Evolutionary conservation across 768 basidiomycete species (phyloP).

Genomic region (Panellus pusillus): DNA sequence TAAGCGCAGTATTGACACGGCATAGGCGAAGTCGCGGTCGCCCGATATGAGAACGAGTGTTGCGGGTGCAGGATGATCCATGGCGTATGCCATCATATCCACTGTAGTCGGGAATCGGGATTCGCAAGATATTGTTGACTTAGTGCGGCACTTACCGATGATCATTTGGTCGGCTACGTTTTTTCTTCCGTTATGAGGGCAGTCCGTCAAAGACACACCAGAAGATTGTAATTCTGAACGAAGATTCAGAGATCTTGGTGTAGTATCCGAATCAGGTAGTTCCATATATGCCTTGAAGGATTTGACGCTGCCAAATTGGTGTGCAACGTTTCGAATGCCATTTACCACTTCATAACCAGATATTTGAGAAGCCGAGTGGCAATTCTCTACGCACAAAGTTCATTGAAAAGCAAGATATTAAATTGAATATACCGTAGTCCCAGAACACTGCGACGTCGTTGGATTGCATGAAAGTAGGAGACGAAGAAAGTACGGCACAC

Average conservation of each 20-base stretch:
- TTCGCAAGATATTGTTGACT: background rate
- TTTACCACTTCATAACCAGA: conserved; percentile 40
- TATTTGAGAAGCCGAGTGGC: conserved; percentile 36
- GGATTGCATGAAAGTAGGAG: conserved; percentile 31
- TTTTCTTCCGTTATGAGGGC: conserved; percentile 37
- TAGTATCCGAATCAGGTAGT: conserved; percentile 32
- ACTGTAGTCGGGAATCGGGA: conserved; percentile 35
- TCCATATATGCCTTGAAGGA: conserved; percentile 60
- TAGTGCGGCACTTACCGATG: conserved; percentile 34
- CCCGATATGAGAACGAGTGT: conserved; percentile 66
- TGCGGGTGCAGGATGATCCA: conserved; percentile 53
- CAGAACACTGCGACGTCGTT: conserved; percentile 44
- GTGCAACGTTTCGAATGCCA: conserved; percentile 47
- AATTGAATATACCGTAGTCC: conserved; percentile 33
- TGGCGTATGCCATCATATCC: conserved; percentile 67
- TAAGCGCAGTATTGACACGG: conserved; percentile 55
- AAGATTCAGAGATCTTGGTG: conserved; percentile 34
- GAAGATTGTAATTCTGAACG: conserved; percentile 50
- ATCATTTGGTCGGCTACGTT: conserved; percentile 53
- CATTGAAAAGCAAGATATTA: background rate
- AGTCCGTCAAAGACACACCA: conserved; percentile 45
- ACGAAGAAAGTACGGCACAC: conserved; percentile 12
- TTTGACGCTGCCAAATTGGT: conserved; percentile 49
- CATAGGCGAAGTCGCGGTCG: conserved; percentile 67
- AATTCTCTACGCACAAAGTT: conserved; percentile 38